These are phyloP conservation scores for Hevea brasiliensis DNA, from an alignment of 345 rosid species.

Conservation along the genomic window DNA sequence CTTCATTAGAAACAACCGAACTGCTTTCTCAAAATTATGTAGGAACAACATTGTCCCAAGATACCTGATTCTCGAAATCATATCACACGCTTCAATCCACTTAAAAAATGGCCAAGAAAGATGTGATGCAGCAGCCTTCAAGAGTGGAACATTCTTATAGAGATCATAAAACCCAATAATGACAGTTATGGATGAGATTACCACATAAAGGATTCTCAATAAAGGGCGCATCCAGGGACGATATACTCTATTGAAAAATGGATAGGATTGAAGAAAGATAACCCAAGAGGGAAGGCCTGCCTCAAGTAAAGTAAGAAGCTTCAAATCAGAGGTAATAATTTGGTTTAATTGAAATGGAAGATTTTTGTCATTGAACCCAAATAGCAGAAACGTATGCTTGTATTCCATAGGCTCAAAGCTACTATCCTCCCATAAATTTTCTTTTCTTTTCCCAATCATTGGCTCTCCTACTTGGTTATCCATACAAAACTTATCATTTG, in stretches of 20 bases:
- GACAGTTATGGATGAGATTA: constrained; percentile 21
- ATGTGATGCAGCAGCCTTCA: constrained; percentile 22
- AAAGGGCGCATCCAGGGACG: constrained; percentile 26
- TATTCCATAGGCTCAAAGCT: constrained; percentile 11
- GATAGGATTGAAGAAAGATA: constrained; percentile 30
- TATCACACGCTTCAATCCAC: constrained; percentile 30
- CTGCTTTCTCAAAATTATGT: constrained; percentile 21
- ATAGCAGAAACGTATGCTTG: constrained; percentile 16
- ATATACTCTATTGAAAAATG: constrained; percentile 19
- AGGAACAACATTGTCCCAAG: constrained; percentile 29
- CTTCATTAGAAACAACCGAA: constrained; percentile 17
- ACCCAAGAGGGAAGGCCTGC: constrained; percentile 30
- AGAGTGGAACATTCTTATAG: constrained; percentile 24
- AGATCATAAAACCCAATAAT: constrained; percentile 31
- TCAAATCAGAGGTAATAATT: constrained; percentile 23
- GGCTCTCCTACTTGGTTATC: background rate
- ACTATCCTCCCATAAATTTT: background rate
- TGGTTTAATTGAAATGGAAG: constrained; percentile 22
- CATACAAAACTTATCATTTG: background rate
- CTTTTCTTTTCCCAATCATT: background rate
- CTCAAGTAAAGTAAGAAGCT: constrained; percentile 27
- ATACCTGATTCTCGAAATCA: constrained; percentile 23
- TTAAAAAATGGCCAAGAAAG: constrained; percentile 21
- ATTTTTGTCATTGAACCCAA: constrained; percentile 23
- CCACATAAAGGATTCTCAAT: constrained; percentile 1